These are phyloP conservation scores for Macrophomina tecta DNA, from an alignment of 2,329 filamentous ascomycete species.

Conservation along the genomic window DNA sequence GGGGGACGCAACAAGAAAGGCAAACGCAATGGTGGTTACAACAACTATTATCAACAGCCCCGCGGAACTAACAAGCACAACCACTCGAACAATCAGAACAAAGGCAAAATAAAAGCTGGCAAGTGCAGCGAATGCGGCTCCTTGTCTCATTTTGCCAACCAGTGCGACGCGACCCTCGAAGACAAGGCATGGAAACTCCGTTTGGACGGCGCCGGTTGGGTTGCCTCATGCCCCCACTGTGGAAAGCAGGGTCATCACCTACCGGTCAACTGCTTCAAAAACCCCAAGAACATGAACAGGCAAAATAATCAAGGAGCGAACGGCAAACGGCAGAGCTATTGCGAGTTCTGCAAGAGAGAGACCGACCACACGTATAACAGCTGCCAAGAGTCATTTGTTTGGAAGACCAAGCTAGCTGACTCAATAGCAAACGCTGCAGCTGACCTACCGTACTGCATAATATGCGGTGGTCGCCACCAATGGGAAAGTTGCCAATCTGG, in stretches of 20 bases:
- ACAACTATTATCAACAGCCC: background rate
- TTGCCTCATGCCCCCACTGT: background rate
- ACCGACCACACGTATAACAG: background rate
- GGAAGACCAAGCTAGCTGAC: background rate
- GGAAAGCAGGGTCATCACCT: background rate
- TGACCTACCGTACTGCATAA: slow-evolving; percentile 1
- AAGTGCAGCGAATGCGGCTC: slow-evolving; percentile 3
- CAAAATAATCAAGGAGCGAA: background rate
- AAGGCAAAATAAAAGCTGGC: background rate
- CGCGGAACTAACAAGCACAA: background rate
- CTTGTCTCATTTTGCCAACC: background rate
- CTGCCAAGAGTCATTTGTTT: background rate
- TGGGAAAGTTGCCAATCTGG: background rate
- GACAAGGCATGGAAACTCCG: background rate
- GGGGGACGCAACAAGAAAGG: background rate
- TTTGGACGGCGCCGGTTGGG: background rate
- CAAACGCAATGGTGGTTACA: background rate
- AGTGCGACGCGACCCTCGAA: background rate
- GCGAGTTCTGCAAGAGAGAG: background rate
- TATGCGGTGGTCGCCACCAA: background rate
- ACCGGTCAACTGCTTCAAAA: background rate
- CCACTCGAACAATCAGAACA: background rate
- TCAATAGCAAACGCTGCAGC: background rate
- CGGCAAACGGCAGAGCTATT: background rate
- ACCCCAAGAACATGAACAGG: background rate